These are phyloP conservation scores for Oropetium thomaeum DNA, from an alignment of 176 grass and related monocot genomes.

Conservation along the genomic window DNA sequence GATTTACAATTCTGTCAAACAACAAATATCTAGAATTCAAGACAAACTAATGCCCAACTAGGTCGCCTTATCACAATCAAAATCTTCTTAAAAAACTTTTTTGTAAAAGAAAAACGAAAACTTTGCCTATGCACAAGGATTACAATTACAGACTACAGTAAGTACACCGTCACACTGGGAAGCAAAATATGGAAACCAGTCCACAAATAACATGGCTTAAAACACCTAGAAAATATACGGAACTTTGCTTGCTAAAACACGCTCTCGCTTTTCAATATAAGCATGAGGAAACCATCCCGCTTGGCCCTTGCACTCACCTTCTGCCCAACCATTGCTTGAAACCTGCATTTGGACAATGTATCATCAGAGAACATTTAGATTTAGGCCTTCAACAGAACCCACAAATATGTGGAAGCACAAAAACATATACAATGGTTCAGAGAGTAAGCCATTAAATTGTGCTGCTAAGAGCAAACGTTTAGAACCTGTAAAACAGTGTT, in stretches of 20 bases:
- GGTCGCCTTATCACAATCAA: background rate
- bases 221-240: slow-evolving; percentile 70
- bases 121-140: slow-evolving; percentile 28
- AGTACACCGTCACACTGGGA: no score
- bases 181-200: slow-evolving; percentile 18
- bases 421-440: background rate
- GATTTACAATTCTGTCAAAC: no score
- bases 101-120: background rate
- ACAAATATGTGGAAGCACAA: background rate
- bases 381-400: background rate
- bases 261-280: slow-evolving; percentile 69
- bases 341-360: slow-evolving; percentile 38
- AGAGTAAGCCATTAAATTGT: background rate
- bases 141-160: background rate
- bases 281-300: slow-evolving; percentile 90
- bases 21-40: background rate
- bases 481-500: background rate
- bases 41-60: background rate
- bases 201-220: background rate
- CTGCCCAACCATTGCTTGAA: slow-evolving; percentile 84
- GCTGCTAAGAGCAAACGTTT: background rate
- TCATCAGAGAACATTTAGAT: background rate
- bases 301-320: slow-evolving; percentile 96
- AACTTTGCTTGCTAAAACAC: slow-evolving; percentile 82
- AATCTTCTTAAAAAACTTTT: background rate